phyloP scores from a whole-genome alignment of 73 alveolate species.

The Symbiodinium pilosum region DNA sequence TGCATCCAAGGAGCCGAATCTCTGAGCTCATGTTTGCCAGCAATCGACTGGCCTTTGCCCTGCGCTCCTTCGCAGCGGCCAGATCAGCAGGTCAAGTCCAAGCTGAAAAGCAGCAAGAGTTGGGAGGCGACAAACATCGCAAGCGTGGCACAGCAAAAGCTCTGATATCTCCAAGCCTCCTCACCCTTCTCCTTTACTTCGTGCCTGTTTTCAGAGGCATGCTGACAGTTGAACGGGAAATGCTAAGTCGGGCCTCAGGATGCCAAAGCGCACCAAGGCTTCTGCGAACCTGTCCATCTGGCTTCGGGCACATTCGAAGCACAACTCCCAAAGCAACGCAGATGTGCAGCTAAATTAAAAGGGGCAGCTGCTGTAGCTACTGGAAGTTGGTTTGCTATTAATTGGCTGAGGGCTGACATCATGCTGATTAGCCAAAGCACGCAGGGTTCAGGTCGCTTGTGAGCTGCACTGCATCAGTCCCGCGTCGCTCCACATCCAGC shows the following conservation, averaged over 20 bases:
- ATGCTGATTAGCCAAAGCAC: neutral
- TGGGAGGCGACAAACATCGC: neutral
- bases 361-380: no score
- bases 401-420: no score
- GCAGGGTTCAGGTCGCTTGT: conserved; percentile 82
- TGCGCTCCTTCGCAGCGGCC: conserved; percentile 1
- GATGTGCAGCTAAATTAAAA: neutral
- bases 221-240: neutral
- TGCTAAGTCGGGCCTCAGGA: neutral
- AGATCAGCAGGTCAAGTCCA: neutral
- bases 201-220: neutral
- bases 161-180: neutral
- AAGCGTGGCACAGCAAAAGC: neutral
- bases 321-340: neutral
- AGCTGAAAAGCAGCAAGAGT: neutral
- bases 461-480: conserved; percentile 23
- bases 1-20: conserved; percentile 22
- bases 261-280: conserved; percentile 68
- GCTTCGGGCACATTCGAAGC: no score
- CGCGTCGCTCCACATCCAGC: conserved; percentile 52
- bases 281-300: conserved; percentile 90
- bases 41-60: conserved; percentile 53
- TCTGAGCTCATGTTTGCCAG: conserved; percentile 27
- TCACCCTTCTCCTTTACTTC: conserved; percentile 45
- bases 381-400: no score